These are phyloP conservation scores for Hygrocybe punicea DNA, from an alignment of 768 basidiomycete genomes.

Conservation along the genomic window DNA sequence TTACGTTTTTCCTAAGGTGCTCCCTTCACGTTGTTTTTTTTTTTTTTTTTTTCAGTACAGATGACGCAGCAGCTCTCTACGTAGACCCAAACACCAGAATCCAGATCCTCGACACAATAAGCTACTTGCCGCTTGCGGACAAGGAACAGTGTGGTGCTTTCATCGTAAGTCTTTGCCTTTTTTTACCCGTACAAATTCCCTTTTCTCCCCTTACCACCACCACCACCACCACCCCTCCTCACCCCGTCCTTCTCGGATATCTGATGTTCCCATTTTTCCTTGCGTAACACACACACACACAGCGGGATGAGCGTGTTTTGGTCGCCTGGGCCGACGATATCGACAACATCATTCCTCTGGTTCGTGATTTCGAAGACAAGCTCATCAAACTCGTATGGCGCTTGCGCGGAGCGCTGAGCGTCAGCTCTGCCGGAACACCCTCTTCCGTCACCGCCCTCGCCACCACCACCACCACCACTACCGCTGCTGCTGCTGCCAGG, in stretches of 20 bases:
- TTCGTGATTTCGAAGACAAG: slow-evolving; percentile 68
- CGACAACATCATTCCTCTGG: slow-evolving; percentile 73
- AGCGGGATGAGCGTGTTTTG: slow-evolving; percentile 82
- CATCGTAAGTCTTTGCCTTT: slow-evolving; percentile 61
- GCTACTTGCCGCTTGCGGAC: slow-evolving; percentile 67
- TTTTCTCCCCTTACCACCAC: too few species aligned
- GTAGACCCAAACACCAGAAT: slow-evolving; percentile 81
- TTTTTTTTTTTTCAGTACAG: slow-evolving; percentile 40
- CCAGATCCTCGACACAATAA: slow-evolving; percentile 74
- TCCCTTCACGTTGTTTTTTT: slow-evolving; percentile 4
- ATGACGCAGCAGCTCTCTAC: slow-evolving; percentile 59
- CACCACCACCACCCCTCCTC: too few species aligned
- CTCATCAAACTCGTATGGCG: slow-evolving; percentile 56
- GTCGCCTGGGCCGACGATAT: slow-evolving; percentile 84
- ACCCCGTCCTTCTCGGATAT: not conserved
- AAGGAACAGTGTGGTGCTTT: slow-evolving; percentile 93
- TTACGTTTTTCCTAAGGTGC: slow-evolving; percentile 10
- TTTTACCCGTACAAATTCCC: too few species aligned
- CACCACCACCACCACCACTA: slow-evolving; percentile 43
- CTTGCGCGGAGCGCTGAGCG: slow-evolving; percentile 38
- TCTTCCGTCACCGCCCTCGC: slow-evolving; percentile 44
- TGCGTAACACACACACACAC: too few species aligned
- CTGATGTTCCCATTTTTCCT: too few species aligned
- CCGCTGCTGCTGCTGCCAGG: slow-evolving; percentile 10
- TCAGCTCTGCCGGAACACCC: slow-evolving; percentile 38